Evolutionary conservation across 1,284 basidiomycete genomes (phyloP), one percentile per base, ranked within the genome.

Genomic region (Neolentinus lepideus): DNA sequence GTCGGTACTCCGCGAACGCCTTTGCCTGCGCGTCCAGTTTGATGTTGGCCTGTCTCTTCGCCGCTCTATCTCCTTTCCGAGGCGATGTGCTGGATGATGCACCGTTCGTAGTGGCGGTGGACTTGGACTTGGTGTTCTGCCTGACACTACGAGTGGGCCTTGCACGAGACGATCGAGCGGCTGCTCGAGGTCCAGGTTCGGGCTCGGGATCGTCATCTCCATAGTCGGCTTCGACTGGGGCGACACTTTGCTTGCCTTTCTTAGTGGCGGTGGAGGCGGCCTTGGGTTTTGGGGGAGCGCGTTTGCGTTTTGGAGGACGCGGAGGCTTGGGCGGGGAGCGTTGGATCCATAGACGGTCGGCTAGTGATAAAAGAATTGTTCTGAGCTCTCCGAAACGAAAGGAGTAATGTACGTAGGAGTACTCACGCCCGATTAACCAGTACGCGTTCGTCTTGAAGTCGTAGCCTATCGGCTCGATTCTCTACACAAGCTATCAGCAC

Each of bases 271-370:
- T 43, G 6, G 12, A 3, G 38, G 38, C 16, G 19, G 38, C 8
- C 38, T 31, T 31, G 6, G 29, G 35, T 43, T 46, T 31, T 25
- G 29, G 14, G 51, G 59, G 56, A 14, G 64, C 58, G 2, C 70
- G 69, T 58, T 89, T 90, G 61, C 85, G 80, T 63, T 90, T 89
- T 25, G 77, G 63, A 6, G 66, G 66, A 36, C 68, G 67, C 2
- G 77, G 70, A 45, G 76, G 75, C 63, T 77, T 82, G 0, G 85
- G 87, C 10, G 72, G 78, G 33, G 75, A 73, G 24, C 87, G 83
- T 67, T 95, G 92, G 43, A 94, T 83, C 92, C 92, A 96, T 19
- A 95, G 77, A 19, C 93, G 87, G 64, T 94, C 88, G 58, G 81
- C 83, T 82, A 58, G 50, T 31, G 19, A 43, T 4, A 43, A 8